A percentile compares a stretch with the other conserved stretches of the same genome.
phyloP scores from a whole-genome alignment of 1,284 basidiomycete genomes.

The Pseudomicrostroma phylloplanum region DNA sequence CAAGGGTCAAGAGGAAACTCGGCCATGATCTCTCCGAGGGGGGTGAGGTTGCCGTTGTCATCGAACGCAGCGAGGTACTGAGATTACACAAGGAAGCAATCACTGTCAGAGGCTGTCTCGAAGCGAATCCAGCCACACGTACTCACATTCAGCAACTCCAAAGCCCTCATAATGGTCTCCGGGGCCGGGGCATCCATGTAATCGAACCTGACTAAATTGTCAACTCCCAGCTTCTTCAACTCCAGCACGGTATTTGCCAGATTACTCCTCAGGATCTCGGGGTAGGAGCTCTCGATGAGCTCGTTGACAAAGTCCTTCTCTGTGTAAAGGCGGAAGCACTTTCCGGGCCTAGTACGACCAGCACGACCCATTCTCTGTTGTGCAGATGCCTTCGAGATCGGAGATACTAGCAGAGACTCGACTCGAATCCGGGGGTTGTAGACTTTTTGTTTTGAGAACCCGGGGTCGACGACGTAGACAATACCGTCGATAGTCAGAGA shows the following conservation, averaged over 20 bases:
- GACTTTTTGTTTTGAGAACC: conserved; percentile 95
- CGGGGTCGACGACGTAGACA: conserved; percentile 89
- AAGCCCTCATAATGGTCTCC: conserved; percentile 93
- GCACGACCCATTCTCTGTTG: conserved; percentile 95
- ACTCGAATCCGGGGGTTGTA: conserved; percentile 96
- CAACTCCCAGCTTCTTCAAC: conserved; percentile 79
- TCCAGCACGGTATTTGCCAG: conserved; percentile 89
- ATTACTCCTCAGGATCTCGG: conserved; percentile 79
- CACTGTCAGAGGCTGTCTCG: neutral
- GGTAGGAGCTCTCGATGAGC: conserved; percentile 91
- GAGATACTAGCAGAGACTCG: conserved; percentile 84
- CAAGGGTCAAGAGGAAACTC: conserved; percentile 98
- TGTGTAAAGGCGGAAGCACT: conserved; percentile 94
- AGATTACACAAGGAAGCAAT: neutral
- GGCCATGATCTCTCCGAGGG: conserved; percentile 85
- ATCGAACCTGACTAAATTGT: conserved; percentile 62
- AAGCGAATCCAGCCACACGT: neutral
- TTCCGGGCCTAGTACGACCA: conserved; percentile 88
- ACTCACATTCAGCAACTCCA: conserved; percentile 73
- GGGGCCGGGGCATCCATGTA: conserved; percentile 74
- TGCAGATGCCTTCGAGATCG: conserved; percentile 92
- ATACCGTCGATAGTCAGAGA: conserved; percentile 93
- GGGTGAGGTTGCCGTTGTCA: conserved; percentile 85
- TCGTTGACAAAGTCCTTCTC: conserved; percentile 84
- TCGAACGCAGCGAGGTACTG: conserved; percentile 79